Evolutionary conservation across 73 alveolate genomes (phyloP), one percentile per base, ranked within the genome.

Genomic region (Paramecium bursaria): DNA sequence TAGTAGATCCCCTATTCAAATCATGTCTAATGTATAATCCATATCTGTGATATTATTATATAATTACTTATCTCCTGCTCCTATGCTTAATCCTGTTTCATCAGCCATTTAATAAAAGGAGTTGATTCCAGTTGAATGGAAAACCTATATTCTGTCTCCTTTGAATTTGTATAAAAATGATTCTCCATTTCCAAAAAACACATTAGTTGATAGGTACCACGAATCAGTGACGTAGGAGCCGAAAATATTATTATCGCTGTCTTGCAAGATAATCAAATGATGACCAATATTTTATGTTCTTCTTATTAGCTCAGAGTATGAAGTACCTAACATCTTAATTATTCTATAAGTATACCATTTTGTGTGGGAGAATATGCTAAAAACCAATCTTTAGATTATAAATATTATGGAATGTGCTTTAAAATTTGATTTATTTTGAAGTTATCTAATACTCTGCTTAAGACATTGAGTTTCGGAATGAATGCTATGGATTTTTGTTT

Each of bases 41-140:
- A 67, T 67, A 67, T 42, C 82, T 67, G 15, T 2, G 2, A 3
- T 3, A 9, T 15, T 4, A 15, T n/a, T 13, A 19, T 19, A 10
- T 13, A 3, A 14, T 67, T 67, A 67, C 82, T 67, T 67, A 31
- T 67, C 82, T 39, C 55, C 82, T 14, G 82, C 82, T 14, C 82
- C 82, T 13, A 67, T 19, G 44, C 82, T 67, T 7, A 35, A 67
- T 2, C 82, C 82, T 10, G 82, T 67, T 25, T 42, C 82, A 67
- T 67, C 82, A 35, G 82, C 82, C 82, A 67, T 67, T n/a, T 67
- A 27, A 42, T 9, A 67, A 67, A 35, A 67, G 3, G 27, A 25
- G 27, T 67, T 67, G 33, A 39, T 67, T 42, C 44, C n/a, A 3
- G 82, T 2, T 15, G 50, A 25, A 7, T 42, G 26, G 39, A 21